These are phyloP conservation scores for Cytidiella melzeri DNA, from an alignment of 768 basidiomycete genomes.

Conservation along the genomic window DNA sequence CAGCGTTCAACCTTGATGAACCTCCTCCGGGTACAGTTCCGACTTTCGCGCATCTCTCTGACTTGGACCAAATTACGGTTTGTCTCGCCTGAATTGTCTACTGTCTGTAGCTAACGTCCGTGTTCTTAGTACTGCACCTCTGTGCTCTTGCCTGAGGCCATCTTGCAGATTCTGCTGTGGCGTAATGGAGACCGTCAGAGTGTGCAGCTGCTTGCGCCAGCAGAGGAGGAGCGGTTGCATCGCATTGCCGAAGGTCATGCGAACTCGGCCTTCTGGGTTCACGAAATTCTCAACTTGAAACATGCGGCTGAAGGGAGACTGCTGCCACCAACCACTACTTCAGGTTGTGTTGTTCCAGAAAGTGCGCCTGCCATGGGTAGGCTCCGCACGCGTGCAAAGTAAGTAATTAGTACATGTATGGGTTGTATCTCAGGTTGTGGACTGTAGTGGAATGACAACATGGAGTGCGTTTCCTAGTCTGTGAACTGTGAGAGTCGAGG, in stretches of 20 bases:
- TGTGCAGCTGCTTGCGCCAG: conserved; percentile 38
- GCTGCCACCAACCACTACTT: conserved; percentile 4
- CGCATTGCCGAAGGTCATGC: conserved; percentile 40
- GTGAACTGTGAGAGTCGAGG: not conserved
- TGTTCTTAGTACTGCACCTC: conserved; percentile 58
- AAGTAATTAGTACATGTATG: conserved; percentile 1
- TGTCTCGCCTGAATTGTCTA: conserved; percentile 16
- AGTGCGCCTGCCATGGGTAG: not conserved
- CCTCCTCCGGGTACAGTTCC: not conserved
- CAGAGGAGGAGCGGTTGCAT: conserved; percentile 54
- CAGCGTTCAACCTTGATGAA: not conserved
- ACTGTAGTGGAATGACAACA: not conserved
- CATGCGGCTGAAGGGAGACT: conserved; percentile 17
- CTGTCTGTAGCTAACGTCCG: not conserved
- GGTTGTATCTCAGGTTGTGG: not conserved
- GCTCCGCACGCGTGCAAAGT: not conserved
- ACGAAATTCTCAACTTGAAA: conserved; percentile 44
- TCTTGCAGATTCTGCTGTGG: conserved; percentile 73
- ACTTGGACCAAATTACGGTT: conserved; percentile 48
- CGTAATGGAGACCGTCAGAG: conserved; percentile 53
- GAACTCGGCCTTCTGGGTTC: conserved; percentile 62
- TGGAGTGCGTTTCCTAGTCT: not conserved
- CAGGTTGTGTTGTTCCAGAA: not conserved
- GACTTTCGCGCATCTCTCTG: conserved; percentile 36
- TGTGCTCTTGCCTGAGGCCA: conserved; percentile 64